A percentile compares a stretch with the other conserved stretches of the same genome.
Evolutionary conservation across 768 basidiomycete genomes (phyloP).

Genomic region (Lactifluus piperatus): DNA sequence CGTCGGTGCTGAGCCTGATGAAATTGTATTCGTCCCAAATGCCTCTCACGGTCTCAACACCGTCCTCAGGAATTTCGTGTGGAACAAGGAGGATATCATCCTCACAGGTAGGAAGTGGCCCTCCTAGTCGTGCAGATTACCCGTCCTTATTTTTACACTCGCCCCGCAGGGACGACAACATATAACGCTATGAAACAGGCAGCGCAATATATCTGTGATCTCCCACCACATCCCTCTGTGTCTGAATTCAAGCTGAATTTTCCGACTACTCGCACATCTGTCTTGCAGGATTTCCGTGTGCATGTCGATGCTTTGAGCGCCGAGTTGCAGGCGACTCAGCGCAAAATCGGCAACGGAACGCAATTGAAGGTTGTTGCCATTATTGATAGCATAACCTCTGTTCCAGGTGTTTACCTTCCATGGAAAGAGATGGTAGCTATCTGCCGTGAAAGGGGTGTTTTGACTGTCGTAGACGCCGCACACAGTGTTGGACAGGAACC

Average conservation of each 20-base stretch:
- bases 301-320: slow-evolving; percentile 29
- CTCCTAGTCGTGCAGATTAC: not conserved
- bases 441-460: slow-evolving; percentile 53
- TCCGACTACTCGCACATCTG: slow-evolving; percentile 46
- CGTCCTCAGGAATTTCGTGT: slow-evolving; percentile 56
- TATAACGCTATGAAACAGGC: slow-evolving; percentile 49
- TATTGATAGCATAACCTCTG: slow-evolving; percentile 58
- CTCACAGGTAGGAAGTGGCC: slow-evolving; percentile 40
- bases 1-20: slow-evolving; percentile 45
- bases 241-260: slow-evolving; percentile 44
- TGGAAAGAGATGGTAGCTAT: slow-evolving; percentile 63
- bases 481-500: slow-evolving; percentile 70
- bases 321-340: slow-evolving; percentile 5
- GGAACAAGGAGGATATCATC: slow-evolving; percentile 60
- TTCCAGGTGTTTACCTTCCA: slow-evolving; percentile 54
- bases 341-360: slow-evolving; percentile 18
- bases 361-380: slow-evolving; percentile 51
- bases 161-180: slow-evolving; percentile 41
- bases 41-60: slow-evolving; percentile 60
- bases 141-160: not conserved
- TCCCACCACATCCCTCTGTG: slow-evolving; percentile 42
- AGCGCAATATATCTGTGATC: slow-evolving; percentile 45
- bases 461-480: slow-evolving; percentile 71
- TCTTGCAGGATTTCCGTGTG: slow-evolving; percentile 42
- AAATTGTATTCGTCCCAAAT: slow-evolving; percentile 53